These are phyloP conservation scores for Udeniomyces megalosporus DNA, from an alignment of 768 basidiomycete genomes.

Conservation along the genomic window DNA sequence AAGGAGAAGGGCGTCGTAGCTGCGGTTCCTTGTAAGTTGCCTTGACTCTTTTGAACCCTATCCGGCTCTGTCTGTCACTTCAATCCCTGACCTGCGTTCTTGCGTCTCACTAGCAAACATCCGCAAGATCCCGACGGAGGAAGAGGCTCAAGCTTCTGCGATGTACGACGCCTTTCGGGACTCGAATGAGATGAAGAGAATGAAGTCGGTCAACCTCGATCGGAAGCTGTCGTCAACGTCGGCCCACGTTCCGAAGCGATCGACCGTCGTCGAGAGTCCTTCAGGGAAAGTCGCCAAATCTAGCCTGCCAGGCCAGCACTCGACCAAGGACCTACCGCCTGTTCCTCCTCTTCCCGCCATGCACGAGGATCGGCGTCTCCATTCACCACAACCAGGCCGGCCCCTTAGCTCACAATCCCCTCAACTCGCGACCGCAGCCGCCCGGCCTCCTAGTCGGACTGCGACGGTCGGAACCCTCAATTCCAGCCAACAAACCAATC, in stretches of 20 bases:
- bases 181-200: slow-evolving; percentile 76
- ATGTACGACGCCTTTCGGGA: slow-evolving; percentile 64
- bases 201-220: slow-evolving; percentile 87
- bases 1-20: slow-evolving; percentile 74
- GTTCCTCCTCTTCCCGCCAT: background rate
- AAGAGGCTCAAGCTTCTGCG: slow-evolving; percentile 14
- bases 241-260: slow-evolving; percentile 76
- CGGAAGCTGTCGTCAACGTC: slow-evolving; percentile 80
- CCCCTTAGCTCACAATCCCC: slow-evolving; percentile 3
- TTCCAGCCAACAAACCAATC: too few species aligned
- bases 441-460: too few species aligned
- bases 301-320: slow-evolving; percentile 21
- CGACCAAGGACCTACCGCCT: background rate
- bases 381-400: background rate
- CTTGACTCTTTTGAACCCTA: background rate
- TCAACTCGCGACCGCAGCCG: too few species aligned
- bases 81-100: background rate
- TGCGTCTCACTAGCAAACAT: background rate
- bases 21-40: slow-evolving; percentile 49
- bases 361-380: background rate
- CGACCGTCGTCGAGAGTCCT: slow-evolving; percentile 89
- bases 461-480: too few species aligned
- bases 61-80: background rate
- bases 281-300: slow-evolving; percentile 70
- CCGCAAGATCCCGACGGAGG: background rate